Evolutionary conservation across 495 filamentous ascomycete genomes (phyloP), one percentile per base, ranked within the genome.

Genomic region (Penicillium goetzii): DNA sequence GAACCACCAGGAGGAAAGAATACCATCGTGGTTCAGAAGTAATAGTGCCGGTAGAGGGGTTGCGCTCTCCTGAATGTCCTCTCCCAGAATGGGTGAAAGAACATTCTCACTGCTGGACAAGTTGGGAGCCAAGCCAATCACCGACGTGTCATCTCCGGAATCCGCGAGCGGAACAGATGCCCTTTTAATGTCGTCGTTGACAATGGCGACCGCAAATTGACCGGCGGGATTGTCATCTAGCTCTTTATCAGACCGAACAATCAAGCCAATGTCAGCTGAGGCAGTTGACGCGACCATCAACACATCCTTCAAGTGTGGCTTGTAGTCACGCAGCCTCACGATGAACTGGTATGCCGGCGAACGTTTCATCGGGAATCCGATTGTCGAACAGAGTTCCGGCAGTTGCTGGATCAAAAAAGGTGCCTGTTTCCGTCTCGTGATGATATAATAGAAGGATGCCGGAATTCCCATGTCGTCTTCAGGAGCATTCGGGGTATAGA

Each of bases 1-100:
- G 54, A 97, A 77, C 88, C 93, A 97, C 96, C 96, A 99, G 21
- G 88, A 81, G 25, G 83, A 84, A 9, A 99, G 80, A 11, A 96
- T 79, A 32, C 95, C 95, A 66, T 97, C 92, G 70, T 97, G 86
- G 62, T 95, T 98, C 4, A 99, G 82, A 34, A 93, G 84, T 80
- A 96, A 86, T 15, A 97, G 74, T 3, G 89, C 92, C 2, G 96
- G 96, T n/a, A 97, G 73, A 17, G 96, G 95, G 2, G 88, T 89
- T 3, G 93, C 93, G 41, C 80, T 75, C 57, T 94, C 86, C 14
- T 85, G 75, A 51, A 93, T 89, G 56, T 90, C 88, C 64, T 93
- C 91, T 12, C 84, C 85, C 4, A 87, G 85, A 59, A 97, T 89
- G 6, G 96, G 96, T 60, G 88, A 84, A 47, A 83, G 73, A 3